A percentile compares a stretch with the other conserved stretches of the same genome.
phyloP scores from a whole-genome alignment of 306 rosid species.

The Castanea mollissima region DNA sequence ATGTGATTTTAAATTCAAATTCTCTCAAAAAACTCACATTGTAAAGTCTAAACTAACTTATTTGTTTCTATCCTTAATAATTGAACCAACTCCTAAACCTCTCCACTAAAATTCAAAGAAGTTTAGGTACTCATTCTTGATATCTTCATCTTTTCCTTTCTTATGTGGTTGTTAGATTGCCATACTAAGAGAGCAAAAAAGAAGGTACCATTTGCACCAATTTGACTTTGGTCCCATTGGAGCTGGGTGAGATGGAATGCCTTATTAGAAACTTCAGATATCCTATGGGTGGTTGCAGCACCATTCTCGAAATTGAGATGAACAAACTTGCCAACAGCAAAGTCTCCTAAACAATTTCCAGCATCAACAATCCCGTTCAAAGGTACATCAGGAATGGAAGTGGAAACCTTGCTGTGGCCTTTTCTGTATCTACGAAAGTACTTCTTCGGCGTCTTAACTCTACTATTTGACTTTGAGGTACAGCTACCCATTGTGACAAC shows the following conservation, averaged over 20 bases:
- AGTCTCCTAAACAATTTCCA: conserved; percentile 46
- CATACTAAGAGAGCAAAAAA: background rate
- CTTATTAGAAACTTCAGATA: conserved; percentile 69
- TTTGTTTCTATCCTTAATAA: background rate
- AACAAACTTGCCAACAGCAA: conserved; percentile 51
- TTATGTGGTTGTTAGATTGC: background rate
- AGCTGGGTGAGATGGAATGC: conserved; percentile 68
- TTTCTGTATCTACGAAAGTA: conserved; percentile 33
- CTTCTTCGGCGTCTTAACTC: conserved; percentile 17
- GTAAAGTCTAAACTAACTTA: background rate
- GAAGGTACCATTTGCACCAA: conserved; percentile 55
- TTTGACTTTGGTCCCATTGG: conserved; percentile 71
- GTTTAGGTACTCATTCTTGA: background rate
- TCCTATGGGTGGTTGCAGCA: conserved; percentile 44
- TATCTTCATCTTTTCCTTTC: background rate
- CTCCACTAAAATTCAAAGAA: background rate
- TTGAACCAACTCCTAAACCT: conserved; percentile 5
- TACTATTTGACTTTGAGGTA: conserved; percentile 49
- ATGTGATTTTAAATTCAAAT: no score
- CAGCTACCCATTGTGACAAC: conserved; percentile 64
- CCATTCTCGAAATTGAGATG: conserved; percentile 66
- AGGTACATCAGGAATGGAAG: conserved; percentile 43
- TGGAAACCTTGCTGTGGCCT: conserved; percentile 34
- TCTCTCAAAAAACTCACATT: background rate
- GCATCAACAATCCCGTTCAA: conserved; percentile 43